These are phyloP conservation scores for Rhodotorula sp. DNA, from an alignment of 1,284 basidiomycete species.

Conservation along the genomic window DNA sequence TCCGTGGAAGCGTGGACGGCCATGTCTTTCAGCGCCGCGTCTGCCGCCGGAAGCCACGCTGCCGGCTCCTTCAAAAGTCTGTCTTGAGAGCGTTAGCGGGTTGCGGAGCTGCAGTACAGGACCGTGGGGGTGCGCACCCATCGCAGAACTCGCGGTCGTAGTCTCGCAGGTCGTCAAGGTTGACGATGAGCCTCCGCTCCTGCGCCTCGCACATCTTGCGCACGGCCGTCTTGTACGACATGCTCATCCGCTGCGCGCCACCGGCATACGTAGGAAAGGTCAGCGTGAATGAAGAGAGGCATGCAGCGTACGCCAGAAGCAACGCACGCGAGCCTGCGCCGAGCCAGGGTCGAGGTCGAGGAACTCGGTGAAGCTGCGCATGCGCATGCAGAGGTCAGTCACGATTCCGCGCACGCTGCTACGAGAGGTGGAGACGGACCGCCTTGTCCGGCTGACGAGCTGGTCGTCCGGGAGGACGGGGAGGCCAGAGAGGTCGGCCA, in stretches of 20 bases:
- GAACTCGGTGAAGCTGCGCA: conserved; percentile 35
- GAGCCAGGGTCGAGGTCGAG: conserved; percentile 35
- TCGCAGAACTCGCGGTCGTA: conserved; percentile 75
- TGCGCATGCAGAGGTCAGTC: background rate
- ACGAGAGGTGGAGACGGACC: background rate
- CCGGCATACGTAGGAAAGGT: background rate
- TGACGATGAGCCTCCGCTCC: conserved; percentile 87
- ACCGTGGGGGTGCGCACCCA: conserved; percentile 47
- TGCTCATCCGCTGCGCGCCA: conserved; percentile 48
- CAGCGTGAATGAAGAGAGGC: background rate
- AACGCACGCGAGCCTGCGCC: conserved; percentile 28
- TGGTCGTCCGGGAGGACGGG: conserved; percentile 62
- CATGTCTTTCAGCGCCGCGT: conserved; percentile 76
- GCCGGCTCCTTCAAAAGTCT: conserved; percentile 86
- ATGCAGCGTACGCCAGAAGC: background rate
- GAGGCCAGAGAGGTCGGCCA: conserved; percentile 10
- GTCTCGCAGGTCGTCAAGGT: conserved; percentile 93
- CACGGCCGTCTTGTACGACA: conserved; percentile 80
- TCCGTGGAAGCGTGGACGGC: conserved; percentile 76
- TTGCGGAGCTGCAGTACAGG: no score
- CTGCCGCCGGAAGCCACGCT: conserved; percentile 88
- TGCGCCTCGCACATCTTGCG: conserved; percentile 79
- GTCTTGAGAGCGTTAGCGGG: background rate
- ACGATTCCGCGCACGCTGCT: no score
- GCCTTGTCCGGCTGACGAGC: conserved; percentile 64